These are phyloP conservation scores for Aristolochia contorta DNA, from an alignment of 164 flowering plant genomes.

Conservation along the genomic window DNA sequence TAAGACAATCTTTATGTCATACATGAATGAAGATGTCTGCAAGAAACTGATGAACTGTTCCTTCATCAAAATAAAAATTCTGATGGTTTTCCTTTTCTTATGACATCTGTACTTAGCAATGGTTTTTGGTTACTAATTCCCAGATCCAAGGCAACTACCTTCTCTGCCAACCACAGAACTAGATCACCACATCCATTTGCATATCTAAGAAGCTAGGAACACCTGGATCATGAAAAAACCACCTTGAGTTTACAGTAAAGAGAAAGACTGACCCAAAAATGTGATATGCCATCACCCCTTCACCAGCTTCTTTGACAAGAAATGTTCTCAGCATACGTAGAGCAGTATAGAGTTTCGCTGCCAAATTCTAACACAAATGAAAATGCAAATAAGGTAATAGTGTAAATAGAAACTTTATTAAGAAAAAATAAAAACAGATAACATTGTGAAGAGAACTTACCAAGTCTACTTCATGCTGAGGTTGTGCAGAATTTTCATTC, in stretches of 20 bases:
- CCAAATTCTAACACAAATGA: conserved; percentile 34
- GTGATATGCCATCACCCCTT: conserved; percentile 68
- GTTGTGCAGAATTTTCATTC: conserved; percentile 30
- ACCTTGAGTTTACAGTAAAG: neutral
- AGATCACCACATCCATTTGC: too few relatives aligned
- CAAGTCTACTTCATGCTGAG: conserved; percentile 42
- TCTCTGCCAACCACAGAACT: too few relatives aligned
- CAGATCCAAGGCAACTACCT: too few relatives aligned
- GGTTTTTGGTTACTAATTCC: too few relatives aligned
- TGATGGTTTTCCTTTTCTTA: too few relatives aligned
- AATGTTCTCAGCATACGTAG: conserved; percentile 54
- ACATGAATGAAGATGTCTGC: too few relatives aligned
- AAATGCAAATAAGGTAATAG: neutral
- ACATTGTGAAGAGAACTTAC: conserved; percentile 22
- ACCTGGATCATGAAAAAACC: neutral
- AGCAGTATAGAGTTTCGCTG: conserved; percentile 62
- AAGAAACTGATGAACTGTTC: too few relatives aligned
- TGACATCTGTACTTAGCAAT: too few relatives aligned
- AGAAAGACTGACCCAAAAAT: conserved; percentile 49
- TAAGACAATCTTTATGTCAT: too few relatives aligned
- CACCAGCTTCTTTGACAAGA: conserved; percentile 70
- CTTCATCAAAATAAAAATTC: too few relatives aligned
- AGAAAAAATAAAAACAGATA: neutral
- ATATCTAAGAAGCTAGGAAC: too few relatives aligned
- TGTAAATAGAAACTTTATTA: too few relatives aligned